These are phyloP conservation scores for Yamadazyma oceani DNA, from an alignment of 1,139 yeast species.

Conservation along the genomic window DNA sequence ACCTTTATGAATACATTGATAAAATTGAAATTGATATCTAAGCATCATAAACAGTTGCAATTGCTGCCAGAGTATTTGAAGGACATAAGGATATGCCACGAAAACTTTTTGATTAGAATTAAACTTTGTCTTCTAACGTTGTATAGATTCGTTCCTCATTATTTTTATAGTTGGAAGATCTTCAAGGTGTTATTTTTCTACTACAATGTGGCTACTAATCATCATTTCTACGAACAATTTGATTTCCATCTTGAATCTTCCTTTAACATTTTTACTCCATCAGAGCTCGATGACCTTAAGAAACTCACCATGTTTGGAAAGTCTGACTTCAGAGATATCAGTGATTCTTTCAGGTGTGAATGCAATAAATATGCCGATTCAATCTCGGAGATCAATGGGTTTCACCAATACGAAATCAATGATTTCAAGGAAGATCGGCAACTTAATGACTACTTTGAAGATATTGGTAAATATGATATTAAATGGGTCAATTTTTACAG, in stretches of 20 bases:
- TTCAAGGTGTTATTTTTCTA: slow-evolving; percentile 4
- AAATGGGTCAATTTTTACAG: slow-evolving; percentile 8
- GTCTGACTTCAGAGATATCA: background rate
- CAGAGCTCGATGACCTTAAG: background rate
- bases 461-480: slow-evolving; percentile 1
- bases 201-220: background rate
- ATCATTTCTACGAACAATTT: slow-evolving; percentile 3
- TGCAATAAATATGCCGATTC: background rate
- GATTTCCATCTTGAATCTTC: background rate
- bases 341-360: background rate
- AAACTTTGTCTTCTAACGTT: slow-evolving; percentile 1
- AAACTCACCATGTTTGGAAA: background rate
- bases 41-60: background rate
- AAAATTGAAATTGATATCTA: slow-evolving; percentile 4
- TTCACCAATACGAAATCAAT: background rate
- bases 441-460: slow-evolving; percentile 1
- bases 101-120: background rate
- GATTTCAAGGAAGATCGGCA: background rate
- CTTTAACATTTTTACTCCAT: background rate
- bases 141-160: slow-evolving; percentile 1
- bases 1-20: slow-evolving; percentile 2
- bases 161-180: slow-evolving; percentile 6
- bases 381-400: background rate
- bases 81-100: background rate
- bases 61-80: background rate